phyloP scores from a whole-genome alignment of 768 basidiomycete genomes.

The Xerocomus potaroensis region DNA sequence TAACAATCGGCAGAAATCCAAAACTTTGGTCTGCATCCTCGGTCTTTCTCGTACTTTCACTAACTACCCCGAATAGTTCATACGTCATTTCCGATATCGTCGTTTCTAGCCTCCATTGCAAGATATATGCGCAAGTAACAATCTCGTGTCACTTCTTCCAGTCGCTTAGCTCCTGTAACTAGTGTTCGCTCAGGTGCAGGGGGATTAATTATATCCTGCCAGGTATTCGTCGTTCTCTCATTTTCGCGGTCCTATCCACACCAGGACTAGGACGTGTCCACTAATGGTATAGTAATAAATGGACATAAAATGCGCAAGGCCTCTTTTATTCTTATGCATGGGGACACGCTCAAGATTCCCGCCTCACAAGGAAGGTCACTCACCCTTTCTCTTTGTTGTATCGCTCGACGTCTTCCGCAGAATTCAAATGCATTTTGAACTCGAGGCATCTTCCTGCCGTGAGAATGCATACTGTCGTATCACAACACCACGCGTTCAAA shows the following conservation, averaged over 20 bases:
- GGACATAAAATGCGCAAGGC: constrained; percentile 62
- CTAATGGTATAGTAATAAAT: constrained; percentile 72
- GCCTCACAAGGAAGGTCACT: constrained; percentile 51
- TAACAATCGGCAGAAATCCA: constrained; percentile 70
- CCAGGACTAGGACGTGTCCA: constrained; percentile 59
- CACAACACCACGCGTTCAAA: constrained; percentile 49
- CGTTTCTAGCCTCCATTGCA: constrained; percentile 72
- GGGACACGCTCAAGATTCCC: constrained; percentile 66
- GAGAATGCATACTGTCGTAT: constrained; percentile 61
- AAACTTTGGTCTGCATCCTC: constrained; percentile 46
- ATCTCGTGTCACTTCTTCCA: not conserved
- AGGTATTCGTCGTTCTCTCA: constrained; percentile 39
- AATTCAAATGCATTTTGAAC: constrained; percentile 61
- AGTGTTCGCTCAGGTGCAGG: constrained; percentile 70
- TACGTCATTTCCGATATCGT: constrained; percentile 61
- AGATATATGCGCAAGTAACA: constrained; percentile 66
- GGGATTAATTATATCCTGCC: constrained; percentile 73
- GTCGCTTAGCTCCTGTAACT: not conserved
- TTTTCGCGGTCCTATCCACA: not conserved
- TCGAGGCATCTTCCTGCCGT: constrained; percentile 46
- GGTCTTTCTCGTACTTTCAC: not conserved
- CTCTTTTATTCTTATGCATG: constrained; percentile 72
- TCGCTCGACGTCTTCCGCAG: constrained; percentile 32
- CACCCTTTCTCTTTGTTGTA: not conserved
- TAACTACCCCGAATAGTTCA: constrained; percentile 31